Percentiles rank a stretch among this genome's conserved stretches.
Conservation (phyloP, 2,329 filamentous ascomycete species). For the Diaporthe sp. region DNA sequence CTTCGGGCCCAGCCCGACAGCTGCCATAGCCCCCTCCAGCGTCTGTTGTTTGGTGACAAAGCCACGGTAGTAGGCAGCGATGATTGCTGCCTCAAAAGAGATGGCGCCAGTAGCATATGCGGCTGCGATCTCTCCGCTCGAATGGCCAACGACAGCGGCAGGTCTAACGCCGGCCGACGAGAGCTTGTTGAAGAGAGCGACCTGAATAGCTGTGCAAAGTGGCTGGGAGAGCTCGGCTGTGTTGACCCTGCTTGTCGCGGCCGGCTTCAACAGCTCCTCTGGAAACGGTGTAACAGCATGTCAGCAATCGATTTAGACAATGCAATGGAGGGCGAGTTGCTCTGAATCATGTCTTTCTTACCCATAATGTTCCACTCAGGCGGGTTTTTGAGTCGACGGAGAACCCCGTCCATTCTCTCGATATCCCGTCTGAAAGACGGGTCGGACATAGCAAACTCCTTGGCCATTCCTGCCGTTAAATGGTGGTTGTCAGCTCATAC, state of each 20-base stretch:
- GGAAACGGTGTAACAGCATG: not conserved
- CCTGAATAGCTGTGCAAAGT: constrained; percentile 44
- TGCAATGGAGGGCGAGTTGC: not conserved
- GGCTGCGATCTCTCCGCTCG: constrained; percentile 38
- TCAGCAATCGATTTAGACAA: not conserved
- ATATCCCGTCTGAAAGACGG: not conserved
- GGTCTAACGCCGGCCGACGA: constrained; percentile 45
- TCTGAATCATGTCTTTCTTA: not conserved
- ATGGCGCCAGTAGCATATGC: constrained; percentile 32
- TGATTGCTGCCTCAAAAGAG: constrained; percentile 10
- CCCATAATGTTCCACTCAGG: not conserved
- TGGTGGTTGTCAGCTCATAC: not conserved
- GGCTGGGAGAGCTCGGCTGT: constrained; percentile 45
- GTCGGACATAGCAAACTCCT: not conserved
- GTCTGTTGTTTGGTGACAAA: not conserved
- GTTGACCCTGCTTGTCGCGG: constrained; percentile 41
- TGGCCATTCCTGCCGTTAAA: not conserved
- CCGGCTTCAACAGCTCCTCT: constrained; percentile 45
- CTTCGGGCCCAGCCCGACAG: constrained; percentile 37
- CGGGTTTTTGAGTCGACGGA: not conserved
- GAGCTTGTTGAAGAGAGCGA: constrained; percentile 49
- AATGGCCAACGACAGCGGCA: constrained; percentile 50
- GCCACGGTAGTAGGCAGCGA: constrained; percentile 6
- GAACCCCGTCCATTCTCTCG: not conserved
- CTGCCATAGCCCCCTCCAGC: constrained; percentile 41